Evolutionary conservation across 148 eudicot genomes (phyloP).

Genomic region (Persicaria maculosa): DNA sequence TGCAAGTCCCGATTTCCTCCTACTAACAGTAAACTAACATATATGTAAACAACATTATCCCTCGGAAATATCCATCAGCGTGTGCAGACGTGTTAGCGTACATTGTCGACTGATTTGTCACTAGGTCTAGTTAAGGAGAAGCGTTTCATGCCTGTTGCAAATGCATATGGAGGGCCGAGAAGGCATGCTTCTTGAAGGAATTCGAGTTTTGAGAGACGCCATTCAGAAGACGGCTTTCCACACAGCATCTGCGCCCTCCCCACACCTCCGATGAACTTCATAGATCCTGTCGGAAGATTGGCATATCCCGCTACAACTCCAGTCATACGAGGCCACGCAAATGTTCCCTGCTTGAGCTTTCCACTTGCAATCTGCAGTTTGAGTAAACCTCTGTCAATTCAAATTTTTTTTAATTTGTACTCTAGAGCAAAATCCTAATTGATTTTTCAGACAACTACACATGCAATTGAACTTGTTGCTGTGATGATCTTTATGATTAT

Average conservation of each 20-base stretch:
- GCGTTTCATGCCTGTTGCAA: neutral
- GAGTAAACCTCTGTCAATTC: too few species aligned
- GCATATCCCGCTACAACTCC: slow-evolving; percentile 82
- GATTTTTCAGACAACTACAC: too few species aligned
- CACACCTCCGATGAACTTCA: slow-evolving; percentile 73
- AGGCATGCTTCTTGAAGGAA: neutral
- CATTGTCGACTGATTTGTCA: neutral
- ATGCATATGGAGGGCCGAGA: neutral
- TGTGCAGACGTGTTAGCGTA: neutral
- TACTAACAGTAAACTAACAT: neutral
- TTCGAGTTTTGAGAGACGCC: neutral
- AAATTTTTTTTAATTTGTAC: too few species aligned
- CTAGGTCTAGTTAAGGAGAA: neutral
- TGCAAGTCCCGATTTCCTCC: too few species aligned
- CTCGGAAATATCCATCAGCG: neutral
- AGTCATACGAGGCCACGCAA: slow-evolving; percentile 78
- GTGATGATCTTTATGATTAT: too few species aligned
- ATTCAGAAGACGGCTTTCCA: slow-evolving; percentile 52
- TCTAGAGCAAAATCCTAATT: too few species aligned
- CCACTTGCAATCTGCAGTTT: slow-evolving; percentile 67
- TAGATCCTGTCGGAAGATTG: slow-evolving; percentile 63
- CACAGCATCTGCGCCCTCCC: slow-evolving; percentile 50
- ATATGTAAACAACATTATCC: neutral
- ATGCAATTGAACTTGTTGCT: too few species aligned
- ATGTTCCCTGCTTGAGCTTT: slow-evolving; percentile 81